phyloP scores from a whole-genome alignment of 2,329 filamentous ascomycete species.

The Calonectria pteridis region DNA sequence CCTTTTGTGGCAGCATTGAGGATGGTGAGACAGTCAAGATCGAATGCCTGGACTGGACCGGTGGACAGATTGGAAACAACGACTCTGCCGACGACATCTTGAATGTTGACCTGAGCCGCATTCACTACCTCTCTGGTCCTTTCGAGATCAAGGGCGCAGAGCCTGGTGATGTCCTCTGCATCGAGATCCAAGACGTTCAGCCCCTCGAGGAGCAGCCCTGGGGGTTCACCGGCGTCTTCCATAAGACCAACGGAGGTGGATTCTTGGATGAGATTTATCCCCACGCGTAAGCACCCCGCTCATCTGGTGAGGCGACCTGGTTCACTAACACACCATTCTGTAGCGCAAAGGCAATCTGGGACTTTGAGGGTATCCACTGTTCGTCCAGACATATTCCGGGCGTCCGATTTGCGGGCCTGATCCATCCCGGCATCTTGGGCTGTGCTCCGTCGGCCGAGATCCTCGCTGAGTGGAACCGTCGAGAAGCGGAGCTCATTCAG shows the following conservation, averaged over 20 bases:
- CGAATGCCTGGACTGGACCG: conserved; percentile 89
- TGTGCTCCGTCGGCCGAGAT: conserved; percentile 86
- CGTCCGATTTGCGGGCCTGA: conserved; percentile 88
- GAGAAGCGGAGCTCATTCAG: conserved; percentile 84
- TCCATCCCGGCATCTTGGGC: conserved; percentile 92
- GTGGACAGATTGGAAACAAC: conserved; percentile 88
- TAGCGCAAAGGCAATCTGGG: conserved; percentile 69
- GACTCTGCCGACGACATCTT: conserved; percentile 90
- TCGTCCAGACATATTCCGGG: conserved; percentile 88
- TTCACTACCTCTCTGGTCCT: conserved; percentile 91
- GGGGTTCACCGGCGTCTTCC: conserved; percentile 91
- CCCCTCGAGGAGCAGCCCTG: conserved; percentile 87
- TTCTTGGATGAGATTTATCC: conserved; percentile 92
- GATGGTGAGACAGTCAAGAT: conserved; percentile 93
- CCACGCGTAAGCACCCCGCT: conserved; percentile 69
- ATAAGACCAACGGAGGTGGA: conserved; percentile 85
- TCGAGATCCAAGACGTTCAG: conserved; percentile 95
- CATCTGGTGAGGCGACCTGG: no score
- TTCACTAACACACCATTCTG: not conserved
- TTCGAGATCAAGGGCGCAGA: conserved; percentile 88
- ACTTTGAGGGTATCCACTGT: conserved; percentile 74
- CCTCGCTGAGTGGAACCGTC: conserved; percentile 84
- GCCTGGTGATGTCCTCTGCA: conserved; percentile 85
- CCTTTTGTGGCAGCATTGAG: conserved; percentile 78
- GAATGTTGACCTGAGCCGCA: conserved; percentile 84